Conservation (phyloP, 495 filamentous ascomycete species). For the Podospora sp. region DNA sequence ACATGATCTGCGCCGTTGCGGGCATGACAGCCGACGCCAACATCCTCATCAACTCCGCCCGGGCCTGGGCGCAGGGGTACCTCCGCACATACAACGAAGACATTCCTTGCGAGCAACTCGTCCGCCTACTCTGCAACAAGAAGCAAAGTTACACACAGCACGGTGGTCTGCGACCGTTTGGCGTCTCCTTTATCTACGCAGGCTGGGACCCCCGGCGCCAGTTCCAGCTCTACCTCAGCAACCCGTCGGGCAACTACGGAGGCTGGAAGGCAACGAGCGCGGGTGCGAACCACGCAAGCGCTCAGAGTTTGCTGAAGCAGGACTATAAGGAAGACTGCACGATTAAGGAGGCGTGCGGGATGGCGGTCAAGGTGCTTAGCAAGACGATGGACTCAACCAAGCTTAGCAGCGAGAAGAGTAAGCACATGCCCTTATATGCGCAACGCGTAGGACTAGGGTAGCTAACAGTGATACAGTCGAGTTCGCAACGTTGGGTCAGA, state of each 20-base stretch:
- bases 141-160: constrained; percentile 99
- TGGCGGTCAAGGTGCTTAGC: constrained; percentile 98
- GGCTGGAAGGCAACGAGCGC: constrained; percentile 99
- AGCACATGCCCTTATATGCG: constrained; percentile 24
- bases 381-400: constrained; percentile 99
- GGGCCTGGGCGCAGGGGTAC: constrained; percentile 93
- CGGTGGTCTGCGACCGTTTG: constrained; percentile 94
- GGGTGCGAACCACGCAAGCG: constrained; percentile 96
- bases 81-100: constrained; percentile 99
- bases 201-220: constrained; percentile 93
- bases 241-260: constrained; percentile 98
- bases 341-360: constrained; percentile 92
- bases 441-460: neutral
- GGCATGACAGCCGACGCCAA: constrained; percentile 99
- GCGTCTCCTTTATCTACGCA: constrained; percentile 99
- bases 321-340: constrained; percentile 98
- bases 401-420: constrained; percentile 98
- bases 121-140: constrained; percentile 92
- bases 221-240: constrained; percentile 99
- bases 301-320: constrained; percentile 96
- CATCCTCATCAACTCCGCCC: constrained; percentile 99
- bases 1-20: constrained; percentile 99
- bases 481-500: constrained; percentile 97
- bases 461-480: constrained; percentile 66
- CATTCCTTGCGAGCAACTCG: constrained; percentile 98